Evolutionary conservation across 2,329 filamentous ascomycete genomes (phyloP), one percentile per base, ranked within the genome.

Genomic region (Macrophomina phaseolina): DNA sequence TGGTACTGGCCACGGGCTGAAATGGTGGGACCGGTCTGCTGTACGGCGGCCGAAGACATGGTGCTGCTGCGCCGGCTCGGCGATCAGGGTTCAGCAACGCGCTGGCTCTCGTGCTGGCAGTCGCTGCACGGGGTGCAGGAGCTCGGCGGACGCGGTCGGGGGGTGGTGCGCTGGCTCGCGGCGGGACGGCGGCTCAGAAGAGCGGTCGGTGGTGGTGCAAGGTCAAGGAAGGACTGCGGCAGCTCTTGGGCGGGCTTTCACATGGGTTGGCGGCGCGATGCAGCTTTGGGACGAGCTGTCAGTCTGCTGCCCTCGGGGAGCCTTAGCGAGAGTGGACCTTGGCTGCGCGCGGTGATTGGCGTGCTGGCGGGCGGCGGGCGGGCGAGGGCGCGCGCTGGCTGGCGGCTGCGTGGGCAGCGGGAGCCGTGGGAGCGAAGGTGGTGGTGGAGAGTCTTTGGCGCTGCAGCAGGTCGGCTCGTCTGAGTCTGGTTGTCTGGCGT

Each of bases 31-130:
- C 72, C 68, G 65, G 67, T 74, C 64, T 72, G 67, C 58, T 74
- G 76, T 66, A 79, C 77, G 63, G 77, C 77, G 69, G 77, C 77
- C 67, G 74, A 75, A 69, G 74, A 76, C 77, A 79, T 79, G 66
- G 58, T 73, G 63, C 62, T 64, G 62, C 32, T 52, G 61, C 46
- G 23, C 61, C 61, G 48, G 61, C 46, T 48, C 51, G 63, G 63
- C 63, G 63, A 65, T 65, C 63, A 65, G 63, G 63, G 63, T 65
- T 56, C 63, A 56, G 63, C 51, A 38, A 65, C 52, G 63, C 51
- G 51, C 49, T 64, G 49, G 62, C 49, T 64, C 36, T 38, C 8
- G 34, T 32, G 45, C 60, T 51, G 61, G 60, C 46, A 51, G 23
- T 46, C 36, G 56, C 58, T 62, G 58, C 58, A 62, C 58, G 58